phyloP scores from a whole-genome alignment of 2,329 filamentous ascomycete genomes.

The Epichloe sibirici region DNA sequence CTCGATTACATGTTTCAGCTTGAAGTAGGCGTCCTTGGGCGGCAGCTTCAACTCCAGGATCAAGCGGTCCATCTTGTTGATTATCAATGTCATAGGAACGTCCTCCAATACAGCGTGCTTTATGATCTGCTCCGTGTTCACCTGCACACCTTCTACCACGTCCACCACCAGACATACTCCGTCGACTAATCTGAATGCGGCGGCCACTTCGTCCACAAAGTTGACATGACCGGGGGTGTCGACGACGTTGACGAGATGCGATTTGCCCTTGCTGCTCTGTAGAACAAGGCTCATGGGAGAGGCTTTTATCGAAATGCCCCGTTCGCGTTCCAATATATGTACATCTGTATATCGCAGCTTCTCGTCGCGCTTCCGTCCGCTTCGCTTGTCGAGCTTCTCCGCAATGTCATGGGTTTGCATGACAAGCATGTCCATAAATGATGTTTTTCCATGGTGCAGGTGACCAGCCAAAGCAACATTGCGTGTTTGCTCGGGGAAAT shows the following conservation, averaged over 20 bases:
- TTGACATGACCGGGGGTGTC: conserved; percentile 98
- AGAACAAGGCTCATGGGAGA: conserved; percentile 90
- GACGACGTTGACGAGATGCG: conserved; percentile 85
- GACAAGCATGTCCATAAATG: conserved; percentile 96
- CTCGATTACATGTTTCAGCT: conserved; percentile 96
- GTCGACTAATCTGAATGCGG: conserved; percentile 75
- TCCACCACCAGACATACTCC: conserved; percentile 90
- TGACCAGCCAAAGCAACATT: conserved; percentile 90
- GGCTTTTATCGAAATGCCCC: conserved; percentile 83
- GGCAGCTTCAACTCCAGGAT: conserved; percentile 91
- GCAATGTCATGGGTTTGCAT: conserved; percentile 85
- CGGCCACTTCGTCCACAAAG: conserved; percentile 93
- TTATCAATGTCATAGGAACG: conserved; percentile 74
- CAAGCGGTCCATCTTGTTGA: conserved; percentile 96
- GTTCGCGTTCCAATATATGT: conserved; percentile 76
- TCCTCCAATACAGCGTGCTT: conserved; percentile 88
- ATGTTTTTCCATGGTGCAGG: conserved; percentile 94
- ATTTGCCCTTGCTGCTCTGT: conserved; percentile 82
- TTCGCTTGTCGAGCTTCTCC: conserved; percentile 66
- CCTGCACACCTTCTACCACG: conserved; percentile 96
- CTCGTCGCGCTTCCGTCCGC: conserved; percentile 72
- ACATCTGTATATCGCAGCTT: conserved; percentile 92
- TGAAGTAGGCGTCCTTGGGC: conserved; percentile 94
- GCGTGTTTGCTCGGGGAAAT: conserved; percentile 85
- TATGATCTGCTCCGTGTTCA: conserved; percentile 95